Conservation (phyloP, 1,139 yeast genomes). For the Hansenula sp. region DNA sequence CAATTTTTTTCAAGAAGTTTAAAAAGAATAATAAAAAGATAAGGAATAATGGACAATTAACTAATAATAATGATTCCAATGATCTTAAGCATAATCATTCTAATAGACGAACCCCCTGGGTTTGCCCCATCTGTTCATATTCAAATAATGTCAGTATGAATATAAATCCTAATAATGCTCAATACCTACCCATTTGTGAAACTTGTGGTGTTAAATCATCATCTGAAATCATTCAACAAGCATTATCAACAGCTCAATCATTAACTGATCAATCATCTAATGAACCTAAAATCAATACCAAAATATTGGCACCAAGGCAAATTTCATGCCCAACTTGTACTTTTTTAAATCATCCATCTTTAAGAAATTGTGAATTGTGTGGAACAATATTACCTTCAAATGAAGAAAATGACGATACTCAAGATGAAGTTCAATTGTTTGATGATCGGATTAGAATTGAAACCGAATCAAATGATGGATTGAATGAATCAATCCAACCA, state of each 20-base stretch:
- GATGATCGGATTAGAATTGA: constrained; percentile 28
- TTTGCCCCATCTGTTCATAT: constrained; percentile 79
- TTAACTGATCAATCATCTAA: not conserved
- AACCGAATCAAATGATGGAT: constrained; percentile 27
- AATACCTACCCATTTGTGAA: constrained; percentile 52
- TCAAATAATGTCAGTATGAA: constrained; percentile 47
- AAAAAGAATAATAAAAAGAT: constrained; percentile 8
- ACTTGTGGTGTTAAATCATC: constrained; percentile 72
- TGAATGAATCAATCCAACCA: constrained; percentile 26
- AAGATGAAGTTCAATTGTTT: constrained; percentile 12
- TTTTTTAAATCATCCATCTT: constrained; percentile 76
- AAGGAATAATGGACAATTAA: constrained; percentile 3
- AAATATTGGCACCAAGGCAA: constrained; percentile 20
- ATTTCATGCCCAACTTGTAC: constrained; percentile 79
- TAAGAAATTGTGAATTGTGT: constrained; percentile 82
- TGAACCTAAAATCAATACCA: not conserved
- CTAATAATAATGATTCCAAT: constrained; percentile 23
- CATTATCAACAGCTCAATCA: constrained; percentile 4
- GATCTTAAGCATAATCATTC: too few species aligned
- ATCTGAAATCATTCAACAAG: constrained; percentile 27
- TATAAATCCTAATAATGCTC: constrained; percentile 29
- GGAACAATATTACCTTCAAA: constrained; percentile 53
- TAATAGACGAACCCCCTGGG: constrained; percentile 41
- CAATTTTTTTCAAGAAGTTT: constrained; percentile 30
- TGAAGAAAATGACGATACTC: constrained; percentile 20